These are phyloP conservation scores for Solanum bulbocastanum DNA, from an alignment of 257 asterid genomes.

Conservation along the genomic window DNA sequence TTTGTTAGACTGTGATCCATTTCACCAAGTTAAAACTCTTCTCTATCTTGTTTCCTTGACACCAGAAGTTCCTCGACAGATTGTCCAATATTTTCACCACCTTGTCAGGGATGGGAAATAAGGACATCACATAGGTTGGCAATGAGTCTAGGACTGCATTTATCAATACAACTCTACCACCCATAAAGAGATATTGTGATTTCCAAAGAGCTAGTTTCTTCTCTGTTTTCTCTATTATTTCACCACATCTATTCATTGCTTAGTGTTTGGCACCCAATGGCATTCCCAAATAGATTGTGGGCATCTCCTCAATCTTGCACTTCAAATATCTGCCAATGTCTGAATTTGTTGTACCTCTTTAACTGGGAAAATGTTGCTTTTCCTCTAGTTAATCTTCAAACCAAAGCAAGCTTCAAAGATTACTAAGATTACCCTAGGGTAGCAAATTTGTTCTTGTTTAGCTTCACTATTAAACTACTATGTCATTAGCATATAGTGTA, in stretches of 20 bases:
- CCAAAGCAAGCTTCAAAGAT: too few species aligned
- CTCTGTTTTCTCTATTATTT: neutral
- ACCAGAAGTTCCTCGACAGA: neutral
- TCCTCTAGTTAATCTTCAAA: too few species aligned
- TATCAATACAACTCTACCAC: neutral
- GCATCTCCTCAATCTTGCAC: too few species aligned
- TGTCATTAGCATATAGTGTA: neutral
- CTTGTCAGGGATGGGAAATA: neutral
- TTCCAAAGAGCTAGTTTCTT: neutral
- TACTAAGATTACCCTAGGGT: too few species aligned
- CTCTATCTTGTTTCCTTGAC: neutral
- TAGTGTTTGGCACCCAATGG: too few species aligned
- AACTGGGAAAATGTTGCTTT: too few species aligned
- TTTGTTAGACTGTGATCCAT: too few species aligned
- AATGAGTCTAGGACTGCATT: neutral
- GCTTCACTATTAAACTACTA: too few species aligned
- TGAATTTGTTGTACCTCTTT: too few species aligned
- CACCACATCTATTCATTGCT: neutral
- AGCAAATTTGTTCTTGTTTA: too few species aligned
- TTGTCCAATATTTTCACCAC: neutral
- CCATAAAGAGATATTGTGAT: neutral
- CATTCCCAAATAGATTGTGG: too few species aligned
- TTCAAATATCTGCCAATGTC: too few species aligned
- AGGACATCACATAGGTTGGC: neutral
- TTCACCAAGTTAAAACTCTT: neutral